Evolutionary conservation across 345 rosid species (phyloP), one percentile per base, ranked within the genome.

Genomic region (Adansonia digitata): DNA sequence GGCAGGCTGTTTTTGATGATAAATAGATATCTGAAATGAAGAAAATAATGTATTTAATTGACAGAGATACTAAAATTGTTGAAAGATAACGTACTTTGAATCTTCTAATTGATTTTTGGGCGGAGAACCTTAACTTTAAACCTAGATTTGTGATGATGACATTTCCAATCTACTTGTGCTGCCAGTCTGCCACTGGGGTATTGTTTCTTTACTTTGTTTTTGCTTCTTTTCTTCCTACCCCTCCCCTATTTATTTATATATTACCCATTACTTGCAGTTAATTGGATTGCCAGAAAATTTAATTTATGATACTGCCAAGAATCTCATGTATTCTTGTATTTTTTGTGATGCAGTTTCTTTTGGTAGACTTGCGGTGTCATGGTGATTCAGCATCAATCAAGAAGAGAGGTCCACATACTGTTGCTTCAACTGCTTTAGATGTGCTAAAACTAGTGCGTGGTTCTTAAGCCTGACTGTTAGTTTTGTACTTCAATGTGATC

Each of bases 331-430:
- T 40, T 53, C 29, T 34, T 27, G 2, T 42, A 48, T 59, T 26
- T 49, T 76, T 27, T 39, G 5, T 79, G 76, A 61, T 62, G 20
- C 89, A 92, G 98, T 94, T 92, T 88, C 94, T 94, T 74, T 81
- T 90, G 55, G 93, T 94, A 14, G 98, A 94, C 82, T 80, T 94
- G 64, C 90, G 97, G 71, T 94, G 98, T 84, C 98, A 94, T 80
- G 98, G 98, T 71, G 97, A 94, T 82, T 94, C 98, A 26, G 85
- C 98, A 39, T 79, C 88, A 39, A 78, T 87, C 77, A 86, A 83
- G 81, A 91, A 86, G 86, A 88, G 86, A 71, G 85, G 86, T 59
- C 92, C 95, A 34, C 89, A 94, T 40, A 86, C 92, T 60, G 97
- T 94, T 80, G 86, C 93, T 72, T 84, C 97, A 55, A 90, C 97